These are phyloP conservation scores for Euphorbia lathyris DNA, from an alignment of 345 rosid species.

Conservation along the genomic window DNA sequence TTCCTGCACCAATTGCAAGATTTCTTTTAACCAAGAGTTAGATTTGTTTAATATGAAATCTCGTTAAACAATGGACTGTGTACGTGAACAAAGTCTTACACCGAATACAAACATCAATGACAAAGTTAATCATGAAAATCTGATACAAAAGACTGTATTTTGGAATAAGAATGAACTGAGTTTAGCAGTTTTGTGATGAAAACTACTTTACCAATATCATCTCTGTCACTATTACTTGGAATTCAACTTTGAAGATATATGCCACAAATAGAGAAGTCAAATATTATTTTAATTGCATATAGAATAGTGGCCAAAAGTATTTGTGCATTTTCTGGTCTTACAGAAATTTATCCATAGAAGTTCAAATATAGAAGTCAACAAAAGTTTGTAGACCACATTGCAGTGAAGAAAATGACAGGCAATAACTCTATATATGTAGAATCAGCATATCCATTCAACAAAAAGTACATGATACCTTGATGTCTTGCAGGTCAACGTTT, in stretches of 20 bases:
- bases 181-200: neutral
- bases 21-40: neutral
- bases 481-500: conserved; percentile 55
- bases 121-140: neutral
- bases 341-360: too few species aligned
- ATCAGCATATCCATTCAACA: conserved; percentile 5
- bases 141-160: neutral
- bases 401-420: conserved; percentile 1
- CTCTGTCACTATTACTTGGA: neutral
- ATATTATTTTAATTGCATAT: neutral
- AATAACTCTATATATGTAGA: neutral
- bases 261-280: neutral
- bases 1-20: conserved; percentile 43
- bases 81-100: neutral
- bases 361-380: too few species aligned
- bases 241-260: neutral
- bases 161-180: neutral
- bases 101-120: neutral
- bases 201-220: neutral
- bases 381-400: neutral
- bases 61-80: neutral
- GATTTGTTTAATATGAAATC: conserved; percentile 5
- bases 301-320: neutral
- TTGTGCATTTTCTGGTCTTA: neutral
- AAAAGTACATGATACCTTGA: conserved; percentile 45